Evolutionary conservation across 1,284 basidiomycete species (phyloP), one percentile per base, ranked within the genome.

Genomic region (Ceratobasidium sp.): DNA sequence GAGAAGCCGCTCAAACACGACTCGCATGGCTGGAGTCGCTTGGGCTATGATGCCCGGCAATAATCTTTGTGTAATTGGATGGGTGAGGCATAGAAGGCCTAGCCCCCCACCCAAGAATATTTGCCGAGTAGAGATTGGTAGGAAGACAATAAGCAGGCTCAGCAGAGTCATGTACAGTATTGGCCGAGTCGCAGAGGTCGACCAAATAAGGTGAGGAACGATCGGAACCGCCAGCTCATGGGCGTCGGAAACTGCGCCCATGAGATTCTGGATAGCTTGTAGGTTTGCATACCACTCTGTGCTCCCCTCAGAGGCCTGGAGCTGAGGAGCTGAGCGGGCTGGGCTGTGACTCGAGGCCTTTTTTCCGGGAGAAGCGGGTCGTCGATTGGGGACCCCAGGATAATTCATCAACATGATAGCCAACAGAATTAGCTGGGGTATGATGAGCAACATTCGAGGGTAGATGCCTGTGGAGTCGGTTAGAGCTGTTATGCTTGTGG

Each of bases 181-280:
- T 43, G 83, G 79, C 0, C 82, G 78, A 0, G 86, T 84, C 70
- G 86, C 85, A 1, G 84, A 82, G 0, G 85, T 84, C n/a, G 79
- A 75, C 74, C 84, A 80, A n/a, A 81, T 80, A n/a, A 82, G 74
- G 71, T 81, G 80, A 12, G 77, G 79, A n/a, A 82, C 73, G 77
- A 74, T 7, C 70, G 74, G 70, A 3, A 75, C 70, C 1, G 80
- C 53, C 6, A 78, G 62, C 69, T 85, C 83, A 52, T 85, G 77
- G 0, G 73, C 72, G 69, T 89, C 87, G 10, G 84, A 91, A 87
- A 86, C 80, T 4, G 82, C 80, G 31, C 91, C 91, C 90, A 92
- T 92, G 25, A 92, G 83, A 72, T 92, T 92, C 74, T 92, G 91
- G 31, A 92, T 88, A 0, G 82, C 89, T 77, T 92, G 89, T 1